These are phyloP conservation scores for Psophocarpus tetragonolobus DNA, from an alignment of 306 rosid species.

Conservation along the genomic window DNA sequence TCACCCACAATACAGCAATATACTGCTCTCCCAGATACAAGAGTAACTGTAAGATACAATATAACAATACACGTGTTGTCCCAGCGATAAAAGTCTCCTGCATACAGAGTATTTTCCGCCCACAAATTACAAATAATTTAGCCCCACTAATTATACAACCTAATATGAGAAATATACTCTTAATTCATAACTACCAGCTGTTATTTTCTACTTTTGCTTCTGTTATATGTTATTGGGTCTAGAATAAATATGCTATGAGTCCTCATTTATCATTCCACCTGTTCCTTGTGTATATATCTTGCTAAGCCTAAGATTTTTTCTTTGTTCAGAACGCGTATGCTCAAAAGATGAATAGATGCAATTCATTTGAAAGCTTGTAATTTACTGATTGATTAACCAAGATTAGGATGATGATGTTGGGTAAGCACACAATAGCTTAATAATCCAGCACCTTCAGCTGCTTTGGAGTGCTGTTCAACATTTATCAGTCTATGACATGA, in stretches of 20 bases:
- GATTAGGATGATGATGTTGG: conserved; percentile 30
- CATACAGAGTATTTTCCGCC: too few species aligned
- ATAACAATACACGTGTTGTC: too few species aligned
- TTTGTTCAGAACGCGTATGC: conserved; percentile 82
- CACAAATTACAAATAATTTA: too few species aligned
- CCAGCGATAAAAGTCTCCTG: too few species aligned
- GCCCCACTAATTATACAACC: too few species aligned
- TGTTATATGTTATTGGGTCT: not conserved
- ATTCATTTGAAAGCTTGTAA: not conserved
- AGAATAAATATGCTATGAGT: conserved; percentile 2
- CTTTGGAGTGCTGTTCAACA: conserved; percentile 34
- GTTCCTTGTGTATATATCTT: not conserved
- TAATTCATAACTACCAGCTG: too few species aligned
- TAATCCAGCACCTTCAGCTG: conserved; percentile 23
- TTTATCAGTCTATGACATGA: conserved; percentile 27
- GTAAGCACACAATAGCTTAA: not conserved
- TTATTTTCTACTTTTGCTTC: not conserved
- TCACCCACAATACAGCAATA: too few species aligned
- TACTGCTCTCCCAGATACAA: too few species aligned
- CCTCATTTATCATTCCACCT: not conserved
- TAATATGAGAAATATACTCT: too few species aligned
- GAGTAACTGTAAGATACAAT: too few species aligned
- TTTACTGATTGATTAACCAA: conserved; percentile 29
- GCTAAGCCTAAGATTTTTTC: conserved; percentile 13
- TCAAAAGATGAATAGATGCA: conserved; percentile 57